Percentiles rank a stretch among this genome's conserved stretches.
Evolutionary conservation across 352 stramenopile species (phyloP).

Genomic region (Phytophthora foliorum): DNA sequence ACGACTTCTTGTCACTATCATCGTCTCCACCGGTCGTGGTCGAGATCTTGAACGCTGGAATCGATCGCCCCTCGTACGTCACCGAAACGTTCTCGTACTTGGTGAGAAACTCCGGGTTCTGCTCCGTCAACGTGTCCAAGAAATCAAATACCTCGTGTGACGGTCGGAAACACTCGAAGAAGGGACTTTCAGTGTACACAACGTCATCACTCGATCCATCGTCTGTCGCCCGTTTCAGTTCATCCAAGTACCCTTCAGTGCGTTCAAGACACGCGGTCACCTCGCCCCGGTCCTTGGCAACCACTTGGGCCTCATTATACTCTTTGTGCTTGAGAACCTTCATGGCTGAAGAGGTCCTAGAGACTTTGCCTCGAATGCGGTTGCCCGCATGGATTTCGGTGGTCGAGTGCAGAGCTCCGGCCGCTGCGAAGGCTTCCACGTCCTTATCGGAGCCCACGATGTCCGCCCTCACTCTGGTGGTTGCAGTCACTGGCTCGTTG

Average conservation of each 20-base stretch:
- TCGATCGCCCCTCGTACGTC: constrained; percentile 62
- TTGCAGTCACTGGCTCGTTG: constrained; percentile 16
- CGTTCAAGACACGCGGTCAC: constrained; percentile 54
- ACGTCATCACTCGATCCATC: constrained; percentile 8
- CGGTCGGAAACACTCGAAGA: constrained; percentile 81
- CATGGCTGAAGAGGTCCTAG: constrained; percentile 23
- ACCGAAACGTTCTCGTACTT: constrained; percentile 61
- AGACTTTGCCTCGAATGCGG: constrained; percentile 32
- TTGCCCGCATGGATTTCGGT: constrained; percentile 28
- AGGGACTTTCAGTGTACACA: constrained; percentile 59
- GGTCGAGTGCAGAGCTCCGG: constrained; percentile 28
- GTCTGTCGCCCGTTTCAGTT: constrained; percentile 30
- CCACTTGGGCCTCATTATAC: constrained; percentile 37
- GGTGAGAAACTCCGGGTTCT: constrained; percentile 59
- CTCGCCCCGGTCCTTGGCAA: constrained; percentile 53
- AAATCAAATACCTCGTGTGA: constrained; percentile 71
- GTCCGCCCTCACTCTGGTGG: constrained; percentile 36
- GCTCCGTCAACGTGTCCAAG: constrained; percentile 55
- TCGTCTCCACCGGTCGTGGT: constrained; percentile 19
- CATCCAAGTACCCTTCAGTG: constrained; percentile 59
- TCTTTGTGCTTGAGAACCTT: constrained; percentile 46
- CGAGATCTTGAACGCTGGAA: constrained; percentile 75
- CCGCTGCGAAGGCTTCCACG: constrained; percentile 32
- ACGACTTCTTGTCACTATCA: constrained; percentile 33
- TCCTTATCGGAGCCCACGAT: constrained; percentile 41